These are phyloP conservation scores for Xylaria grammica DNA, from an alignment of 495 filamentous ascomycete genomes.

Conservation along the genomic window DNA sequence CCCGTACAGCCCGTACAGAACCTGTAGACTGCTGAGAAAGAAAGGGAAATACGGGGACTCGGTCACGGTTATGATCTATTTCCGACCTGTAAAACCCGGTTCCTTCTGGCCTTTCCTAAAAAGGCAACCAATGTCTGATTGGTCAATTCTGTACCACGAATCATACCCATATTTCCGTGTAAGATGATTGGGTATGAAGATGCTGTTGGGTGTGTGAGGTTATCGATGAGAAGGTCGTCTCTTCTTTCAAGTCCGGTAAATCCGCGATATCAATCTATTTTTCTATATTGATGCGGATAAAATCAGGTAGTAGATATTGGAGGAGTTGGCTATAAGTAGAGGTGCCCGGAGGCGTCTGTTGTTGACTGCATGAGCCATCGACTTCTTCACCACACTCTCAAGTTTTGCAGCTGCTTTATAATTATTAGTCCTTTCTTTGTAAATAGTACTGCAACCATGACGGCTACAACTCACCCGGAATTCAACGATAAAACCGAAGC, in stretches of 20 bases:
- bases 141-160: neutral
- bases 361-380: neutral
- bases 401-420: neutral
- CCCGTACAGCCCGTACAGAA: too few relatives aligned
- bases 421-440: neutral
- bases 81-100: neutral
- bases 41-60: neutral
- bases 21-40: neutral
- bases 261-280: neutral
- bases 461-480: slow-evolving; percentile 43
- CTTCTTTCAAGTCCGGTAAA: slow-evolving; percentile 15
- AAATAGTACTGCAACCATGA: slow-evolving; percentile 11
- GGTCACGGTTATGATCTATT: neutral
- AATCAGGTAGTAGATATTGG: neutral
- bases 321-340: slow-evolving; percentile 13
- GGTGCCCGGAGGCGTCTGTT: neutral
- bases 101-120: slow-evolving; percentile 2
- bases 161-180: slow-evolving; percentile 2
- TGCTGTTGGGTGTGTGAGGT: neutral
- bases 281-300: neutral
- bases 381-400: neutral
- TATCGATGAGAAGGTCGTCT: neutral
- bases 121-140: slow-evolving; percentile 16
- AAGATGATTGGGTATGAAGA: slow-evolving; percentile 16
- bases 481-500: slow-evolving; percentile 47